Evolutionary conservation across 768 basidiomycete species (phyloP).

Genomic region (Mrakia frigida): DNA sequence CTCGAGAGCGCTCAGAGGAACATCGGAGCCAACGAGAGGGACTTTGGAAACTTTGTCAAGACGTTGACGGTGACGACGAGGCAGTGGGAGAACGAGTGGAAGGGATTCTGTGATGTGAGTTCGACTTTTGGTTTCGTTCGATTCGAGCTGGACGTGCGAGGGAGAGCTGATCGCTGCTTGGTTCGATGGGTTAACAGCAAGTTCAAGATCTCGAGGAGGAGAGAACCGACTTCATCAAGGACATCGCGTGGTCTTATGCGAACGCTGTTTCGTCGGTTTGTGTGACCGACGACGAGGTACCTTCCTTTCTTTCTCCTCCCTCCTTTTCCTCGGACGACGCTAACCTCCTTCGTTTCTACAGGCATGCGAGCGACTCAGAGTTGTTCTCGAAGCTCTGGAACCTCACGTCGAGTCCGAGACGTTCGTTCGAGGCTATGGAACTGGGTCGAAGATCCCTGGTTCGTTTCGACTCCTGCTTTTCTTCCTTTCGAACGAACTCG

Average conservation of each 20-base stretch:
- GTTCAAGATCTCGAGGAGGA: constrained; percentile 96
- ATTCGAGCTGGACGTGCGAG: not conserved
- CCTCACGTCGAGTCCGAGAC: constrained; percentile 79
- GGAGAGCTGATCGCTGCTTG: constrained; percentile 29
- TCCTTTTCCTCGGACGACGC: not conserved
- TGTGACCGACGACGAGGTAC: constrained; percentile 88
- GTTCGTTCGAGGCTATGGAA: constrained; percentile 84
- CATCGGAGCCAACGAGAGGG: constrained; percentile 82
- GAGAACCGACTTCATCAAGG: constrained; percentile 88
- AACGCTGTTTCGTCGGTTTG: constrained; percentile 95
- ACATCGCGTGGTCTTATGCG: constrained; percentile 91
- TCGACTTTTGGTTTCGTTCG: constrained; percentile 16
- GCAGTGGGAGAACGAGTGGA: constrained; percentile 94
- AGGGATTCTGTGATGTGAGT: constrained; percentile 73
- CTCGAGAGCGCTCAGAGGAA: constrained; percentile 84
- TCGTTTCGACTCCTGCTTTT: constrained; percentile 16
- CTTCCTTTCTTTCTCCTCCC: constrained; percentile 36
- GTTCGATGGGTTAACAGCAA: constrained; percentile 39
- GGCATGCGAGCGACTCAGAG: constrained; percentile 86
- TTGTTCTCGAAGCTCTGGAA: constrained; percentile 82
- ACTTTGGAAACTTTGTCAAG: constrained; percentile 80
- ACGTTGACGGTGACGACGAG: constrained; percentile 66
- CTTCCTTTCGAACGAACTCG: not conserved
- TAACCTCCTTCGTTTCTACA: constrained; percentile 41
- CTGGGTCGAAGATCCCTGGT: constrained; percentile 73